Conservation (phyloP, 129 eudicot genomes). For the Dittrichia graveolens region DNA sequence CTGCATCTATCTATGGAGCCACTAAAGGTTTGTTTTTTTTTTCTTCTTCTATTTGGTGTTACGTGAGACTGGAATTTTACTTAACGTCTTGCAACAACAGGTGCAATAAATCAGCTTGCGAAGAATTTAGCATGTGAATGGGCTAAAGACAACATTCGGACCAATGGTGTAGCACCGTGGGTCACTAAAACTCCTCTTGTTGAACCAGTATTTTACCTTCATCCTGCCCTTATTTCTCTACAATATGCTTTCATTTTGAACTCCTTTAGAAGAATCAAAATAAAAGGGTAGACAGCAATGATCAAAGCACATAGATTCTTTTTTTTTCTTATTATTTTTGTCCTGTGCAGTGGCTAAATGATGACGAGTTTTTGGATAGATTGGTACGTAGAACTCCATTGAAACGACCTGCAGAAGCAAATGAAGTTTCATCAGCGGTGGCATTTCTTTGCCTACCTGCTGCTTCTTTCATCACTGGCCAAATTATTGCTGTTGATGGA, state of each 20-base stretch:
- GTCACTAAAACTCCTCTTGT: constrained; percentile 64
- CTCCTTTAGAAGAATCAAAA: too few relatives aligned
- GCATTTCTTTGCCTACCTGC: constrained; percentile 82
- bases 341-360: constrained; percentile 10
- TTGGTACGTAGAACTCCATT: constrained; percentile 65
- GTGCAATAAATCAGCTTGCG: constrained; percentile 83
- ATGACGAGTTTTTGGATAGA: constrained; percentile 46
- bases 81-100: constrained; percentile 29
- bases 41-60: background rate
- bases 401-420: constrained; percentile 59
- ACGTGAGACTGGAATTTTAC: background rate
- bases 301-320: background rate
- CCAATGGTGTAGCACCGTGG: constrained; percentile 79
- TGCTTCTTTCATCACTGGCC: constrained; percentile 83
- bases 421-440: constrained; percentile 75
- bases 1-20: constrained; percentile 65
- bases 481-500: constrained; percentile 73
- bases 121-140: constrained; percentile 92
- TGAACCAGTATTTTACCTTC: constrained; percentile 48
- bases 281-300: too few relatives aligned
- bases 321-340: background rate
- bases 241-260: background rate
- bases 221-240: background rate
- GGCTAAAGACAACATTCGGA: constrained; percentile 75
- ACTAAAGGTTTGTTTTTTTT: constrained; percentile 57